Base-by-base conservation (phyloP, 805 yeast species). In the Candida germanica region DNA sequence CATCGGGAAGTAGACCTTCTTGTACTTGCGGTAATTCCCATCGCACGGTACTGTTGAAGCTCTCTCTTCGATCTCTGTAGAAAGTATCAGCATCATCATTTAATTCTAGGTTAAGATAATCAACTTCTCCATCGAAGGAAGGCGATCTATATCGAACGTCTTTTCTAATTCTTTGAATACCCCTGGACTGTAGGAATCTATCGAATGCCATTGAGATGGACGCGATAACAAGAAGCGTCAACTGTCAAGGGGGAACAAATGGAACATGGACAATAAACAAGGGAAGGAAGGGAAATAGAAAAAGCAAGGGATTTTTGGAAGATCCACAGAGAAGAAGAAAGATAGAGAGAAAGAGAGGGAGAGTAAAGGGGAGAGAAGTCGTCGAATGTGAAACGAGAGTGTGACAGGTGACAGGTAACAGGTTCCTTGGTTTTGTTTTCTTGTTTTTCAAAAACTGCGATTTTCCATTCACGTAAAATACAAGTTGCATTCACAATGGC, bases 31-130 rank as follows among this genome's bases (percentile, higher is more conserved):
- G 19, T 14, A 27, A 13, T 10, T 7, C 18, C 8, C 28, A n/a
- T n/a, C n/a, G 22, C 5, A 30, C 26, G 25, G 13, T 12, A 22
- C 15, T 30, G 19, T 43, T 44, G 35, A 53, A 50, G 23, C 56
- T 51, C 26, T 47, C 53, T 22, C 55, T 26, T 15, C 56, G 33
- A 14, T 49, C 47, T 26, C 37, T 18, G 39, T 55, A 54, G 32
- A 54, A 55, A 14, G 38, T 33, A 40, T 55, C 59, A 11, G 58
- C 54, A 44, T 53, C 58, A 21, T 46, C 51, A 13, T 40, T 26
- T 6, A 47, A 36, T 29, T 50, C 39, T 11, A 42, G 27, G 14
- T 48, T 43, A 18, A 51, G 42, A 31, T 44, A 51, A 43, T 53
- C 57, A 22, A 47, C 37, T 6, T 39, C 36, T 18, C 43, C 44